A percentile compares a stretch with the other conserved stretches of the same genome.
Conservation (phyloP, 176 grass and related monocot genomes). For the Carex kokanica region DNA sequence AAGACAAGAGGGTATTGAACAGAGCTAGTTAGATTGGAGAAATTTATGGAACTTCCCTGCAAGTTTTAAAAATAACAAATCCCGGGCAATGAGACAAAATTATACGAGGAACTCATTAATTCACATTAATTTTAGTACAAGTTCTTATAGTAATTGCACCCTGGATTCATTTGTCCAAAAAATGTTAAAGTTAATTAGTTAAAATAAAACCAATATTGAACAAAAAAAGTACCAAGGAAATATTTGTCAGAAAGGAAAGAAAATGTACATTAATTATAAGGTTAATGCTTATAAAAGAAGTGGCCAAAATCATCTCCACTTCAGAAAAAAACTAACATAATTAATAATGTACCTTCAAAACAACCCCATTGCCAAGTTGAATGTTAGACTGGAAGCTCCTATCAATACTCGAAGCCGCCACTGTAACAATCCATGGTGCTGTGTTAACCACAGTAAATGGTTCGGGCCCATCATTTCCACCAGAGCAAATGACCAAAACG, state of each 20-base stretch:
- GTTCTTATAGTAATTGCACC: background rate
- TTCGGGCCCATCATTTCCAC: slow-evolving; percentile 84
- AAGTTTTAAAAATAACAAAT: background rate
- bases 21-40: slow-evolving; percentile 66
- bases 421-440: slow-evolving; percentile 86
- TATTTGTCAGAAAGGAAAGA: background rate
- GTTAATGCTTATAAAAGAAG: background rate
- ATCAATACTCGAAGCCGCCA: slow-evolving; percentile 86
- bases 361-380: slow-evolving; percentile 60
- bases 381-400: slow-evolving; percentile 67
- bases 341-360: slow-evolving; percentile 63
- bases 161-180: background rate
- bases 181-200: background rate
- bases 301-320: background rate
- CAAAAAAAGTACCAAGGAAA: background rate
- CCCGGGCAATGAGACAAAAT: too few relatives aligned
- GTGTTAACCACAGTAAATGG: slow-evolving; percentile 85
- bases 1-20: slow-evolving; percentile 52
- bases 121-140: background rate
- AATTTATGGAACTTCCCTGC: slow-evolving; percentile 75
- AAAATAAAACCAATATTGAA: background rate
- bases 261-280: background rate
- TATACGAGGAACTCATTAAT: background rate
- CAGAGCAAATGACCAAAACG: slow-evolving; percentile 88
- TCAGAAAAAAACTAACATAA: background rate